Evolutionary conservation across 1,139 yeast species (phyloP).

Genomic region (Candida labiduridarum): DNA sequence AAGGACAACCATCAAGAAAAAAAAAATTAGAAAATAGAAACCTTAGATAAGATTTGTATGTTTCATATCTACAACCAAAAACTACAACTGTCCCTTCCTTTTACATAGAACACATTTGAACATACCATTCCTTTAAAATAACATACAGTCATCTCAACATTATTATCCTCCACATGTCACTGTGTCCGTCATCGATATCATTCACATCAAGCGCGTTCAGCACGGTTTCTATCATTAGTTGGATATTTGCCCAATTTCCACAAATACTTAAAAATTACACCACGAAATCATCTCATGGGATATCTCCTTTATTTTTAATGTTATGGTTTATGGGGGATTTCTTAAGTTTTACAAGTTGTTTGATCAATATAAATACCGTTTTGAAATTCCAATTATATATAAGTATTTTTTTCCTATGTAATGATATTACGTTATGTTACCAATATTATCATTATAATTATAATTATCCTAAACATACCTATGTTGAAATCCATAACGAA

Average conservation of each 20-base stretch:
- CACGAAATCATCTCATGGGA: slow-evolving; percentile 82
- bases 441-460: slow-evolving; percentile 76
- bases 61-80: not conserved
- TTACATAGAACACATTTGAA: too few species aligned
- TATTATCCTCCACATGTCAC: slow-evolving; percentile 1
- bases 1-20: too few species aligned
- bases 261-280: slow-evolving; percentile 78
- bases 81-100: too few species aligned
- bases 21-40: too few species aligned
- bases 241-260: slow-evolving; percentile 89
- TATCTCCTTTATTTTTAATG: slow-evolving; percentile 72
- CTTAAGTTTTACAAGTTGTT: slow-evolving; percentile 76
- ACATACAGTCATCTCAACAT: too few species aligned
- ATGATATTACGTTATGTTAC: slow-evolving; percentile 69
- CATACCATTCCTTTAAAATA: too few species aligned
- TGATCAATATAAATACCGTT: slow-evolving; percentile 64
- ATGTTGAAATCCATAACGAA: not conserved
- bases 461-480: slow-evolving; percentile 31
- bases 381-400: slow-evolving; percentile 75
- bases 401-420: slow-evolving; percentile 72
- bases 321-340: slow-evolving; percentile 89
- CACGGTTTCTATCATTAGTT: slow-evolving; percentile 45
- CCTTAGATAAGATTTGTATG: too few species aligned
- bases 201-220: slow-evolving; percentile 33
- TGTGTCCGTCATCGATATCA: slow-evolving; percentile 18